phyloP scores from a whole-genome alignment of 176 grass and related monocot genomes.

The Avena atlantica region DNA sequence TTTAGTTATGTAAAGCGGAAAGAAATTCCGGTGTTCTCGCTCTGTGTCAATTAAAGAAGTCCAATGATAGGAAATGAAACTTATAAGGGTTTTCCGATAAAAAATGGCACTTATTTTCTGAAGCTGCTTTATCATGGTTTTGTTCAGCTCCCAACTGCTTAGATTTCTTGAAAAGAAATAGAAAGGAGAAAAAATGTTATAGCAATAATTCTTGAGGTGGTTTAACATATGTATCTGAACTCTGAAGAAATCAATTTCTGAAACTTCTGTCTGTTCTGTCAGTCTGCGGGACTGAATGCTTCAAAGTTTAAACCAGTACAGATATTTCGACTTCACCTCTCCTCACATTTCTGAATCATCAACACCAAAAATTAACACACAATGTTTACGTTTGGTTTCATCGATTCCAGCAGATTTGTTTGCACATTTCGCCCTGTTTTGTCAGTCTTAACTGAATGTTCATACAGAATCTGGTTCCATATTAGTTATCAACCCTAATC shows the following conservation, averaged over 20 bases:
- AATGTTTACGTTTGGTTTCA: too few species aligned
- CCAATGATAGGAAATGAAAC: neutral
- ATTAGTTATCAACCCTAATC: neutral
- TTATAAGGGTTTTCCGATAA: neutral
- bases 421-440: conserved; percentile 2
- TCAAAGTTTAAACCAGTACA: neutral
- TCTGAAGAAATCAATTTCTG: neutral
- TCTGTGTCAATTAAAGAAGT: conserved; percentile 14
- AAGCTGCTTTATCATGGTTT: neutral
- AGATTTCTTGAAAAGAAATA: too few species aligned
- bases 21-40: neutral
- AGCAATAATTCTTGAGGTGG: neutral
- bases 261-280: neutral
- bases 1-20: conserved; percentile 22
- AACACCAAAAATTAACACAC: too few species aligned
- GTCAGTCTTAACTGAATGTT: neutral
- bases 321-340: neutral
- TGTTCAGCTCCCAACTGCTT: neutral
- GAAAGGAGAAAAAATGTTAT: neutral
- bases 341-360: neutral
- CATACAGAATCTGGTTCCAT: neutral
- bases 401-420: neutral
- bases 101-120: neutral
- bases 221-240: conserved; percentile 1
- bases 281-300: neutral